Evolutionary conservation across 495 filamentous ascomycete genomes (phyloP).

Genomic region (Thermothielavioides terrestris): DNA sequence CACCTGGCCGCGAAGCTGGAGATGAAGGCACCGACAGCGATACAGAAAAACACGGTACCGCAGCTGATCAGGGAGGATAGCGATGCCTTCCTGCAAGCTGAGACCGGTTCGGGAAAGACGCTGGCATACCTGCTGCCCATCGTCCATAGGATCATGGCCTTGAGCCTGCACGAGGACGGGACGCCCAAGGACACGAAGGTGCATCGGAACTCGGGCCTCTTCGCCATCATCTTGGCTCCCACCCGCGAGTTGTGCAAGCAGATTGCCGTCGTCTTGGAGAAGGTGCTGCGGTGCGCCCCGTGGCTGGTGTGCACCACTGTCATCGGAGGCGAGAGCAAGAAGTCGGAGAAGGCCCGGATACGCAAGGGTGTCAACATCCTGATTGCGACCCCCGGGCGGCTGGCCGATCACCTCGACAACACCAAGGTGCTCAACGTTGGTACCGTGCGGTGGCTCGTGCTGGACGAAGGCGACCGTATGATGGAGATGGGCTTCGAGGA

Average conservation of each 20-base stretch:
- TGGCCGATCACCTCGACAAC: conserved; percentile 85
- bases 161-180: conserved; percentile 50
- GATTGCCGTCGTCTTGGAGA: conserved; percentile 75
- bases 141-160: conserved; percentile 72
- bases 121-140: conserved; percentile 88
- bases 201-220: conserved; percentile 78
- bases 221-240: conserved; percentile 84
- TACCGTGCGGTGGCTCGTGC: conserved; percentile 82
- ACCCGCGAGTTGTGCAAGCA: conserved; percentile 92
- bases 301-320: conserved; percentile 91
- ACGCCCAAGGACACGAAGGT: conserved; percentile 39
- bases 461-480: conserved; percentile 91
- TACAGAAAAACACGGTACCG: conserved; percentile 80
- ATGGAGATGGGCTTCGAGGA: conserved; percentile 98
- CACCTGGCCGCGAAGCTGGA: conserved; percentile 80
- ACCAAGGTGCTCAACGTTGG: conserved; percentile 82
- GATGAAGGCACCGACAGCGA: conserved; percentile 84
- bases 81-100: conserved; percentile 93
- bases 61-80: conserved; percentile 65
- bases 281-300: conserved; percentile 66
- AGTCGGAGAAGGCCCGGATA: conserved; percentile 87
- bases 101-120: conserved; percentile 96
- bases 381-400: conserved; percentile 83
- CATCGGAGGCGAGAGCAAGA: conserved; percentile 94
- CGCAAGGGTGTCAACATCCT: conserved; percentile 92